Percentiles rank a stretch among this genome's conserved stretches.
Evolutionary conservation across 345 rosid genomes (phyloP).

Genomic region (Anastatica hierochuntica): DNA sequence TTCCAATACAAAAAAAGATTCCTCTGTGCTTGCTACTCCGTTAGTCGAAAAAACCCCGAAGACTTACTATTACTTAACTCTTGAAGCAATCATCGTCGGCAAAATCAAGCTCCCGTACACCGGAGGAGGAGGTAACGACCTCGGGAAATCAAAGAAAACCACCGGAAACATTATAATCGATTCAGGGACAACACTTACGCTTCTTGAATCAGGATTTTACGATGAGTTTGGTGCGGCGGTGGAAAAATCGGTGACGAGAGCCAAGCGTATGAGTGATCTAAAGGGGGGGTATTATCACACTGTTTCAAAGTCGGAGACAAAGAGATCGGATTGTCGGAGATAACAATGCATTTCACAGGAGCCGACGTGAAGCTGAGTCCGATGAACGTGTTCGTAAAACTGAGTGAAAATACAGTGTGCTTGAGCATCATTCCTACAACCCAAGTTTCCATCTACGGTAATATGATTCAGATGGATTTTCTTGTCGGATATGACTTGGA

Average conservation of each 20-base stretch:
- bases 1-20: conserved; percentile 20
- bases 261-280: conserved; percentile 30
- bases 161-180: conserved; percentile 23
- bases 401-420: conserved; percentile 29
- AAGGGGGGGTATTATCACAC: conserved; percentile 19
- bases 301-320: conserved; percentile 19
- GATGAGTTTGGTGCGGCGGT: conserved; percentile 23
- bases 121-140: neutral
- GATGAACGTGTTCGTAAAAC: conserved; percentile 31
- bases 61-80: conserved; percentile 39
- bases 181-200: conserved; percentile 49
- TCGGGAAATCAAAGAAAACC: neutral
- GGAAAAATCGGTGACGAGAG: conserved; percentile 14
- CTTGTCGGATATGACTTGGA: conserved; percentile 42
- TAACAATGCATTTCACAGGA: conserved; percentile 39
- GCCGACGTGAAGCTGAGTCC: conserved; percentile 43
- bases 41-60: conserved; percentile 25
- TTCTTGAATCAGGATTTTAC: conserved; percentile 32
- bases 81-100: conserved; percentile 53
- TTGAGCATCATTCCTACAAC: conserved; percentile 24
- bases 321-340: conserved; percentile 25
- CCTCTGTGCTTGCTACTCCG: conserved; percentile 41
- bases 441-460: conserved; percentile 31
- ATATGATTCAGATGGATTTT: conserved; percentile 43
- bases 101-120: conserved; percentile 29